phyloP scores from a whole-genome alignment of 306 rosid species.

The Ochetophila trinervis region DNA sequence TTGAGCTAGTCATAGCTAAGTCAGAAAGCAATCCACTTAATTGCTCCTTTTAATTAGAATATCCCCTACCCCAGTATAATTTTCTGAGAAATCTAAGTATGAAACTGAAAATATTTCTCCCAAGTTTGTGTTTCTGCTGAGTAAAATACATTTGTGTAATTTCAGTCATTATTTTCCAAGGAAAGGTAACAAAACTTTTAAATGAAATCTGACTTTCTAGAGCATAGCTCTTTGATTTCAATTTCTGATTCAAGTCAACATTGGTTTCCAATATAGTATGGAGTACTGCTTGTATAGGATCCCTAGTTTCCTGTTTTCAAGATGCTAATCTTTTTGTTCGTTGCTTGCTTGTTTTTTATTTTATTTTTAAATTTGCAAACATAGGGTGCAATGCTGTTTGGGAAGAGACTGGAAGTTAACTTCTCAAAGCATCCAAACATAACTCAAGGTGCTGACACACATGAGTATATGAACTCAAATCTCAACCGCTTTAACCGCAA shows the following conservation, averaged over 20 bases:
- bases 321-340: background rate
- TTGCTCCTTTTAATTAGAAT: no score
- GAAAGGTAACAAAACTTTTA: no score
- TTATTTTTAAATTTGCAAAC: conserved; percentile 18
- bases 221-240: background rate
- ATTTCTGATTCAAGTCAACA: background rate
- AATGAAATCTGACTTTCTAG: no score
- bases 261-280: conserved; percentile 12
- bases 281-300: background rate
- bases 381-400: conserved; percentile 84
- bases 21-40: no score
- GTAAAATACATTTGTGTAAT: no score
- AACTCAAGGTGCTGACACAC: conserved; percentile 93
- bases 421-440: conserved; percentile 87
- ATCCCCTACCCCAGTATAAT: no score
- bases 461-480: conserved; percentile 77
- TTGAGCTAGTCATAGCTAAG: no score
- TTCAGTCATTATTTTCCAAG: no score
- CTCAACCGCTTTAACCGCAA: conserved; percentile 98
- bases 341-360: background rate
- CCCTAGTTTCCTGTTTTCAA: background rate
- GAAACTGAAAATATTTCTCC: no score
- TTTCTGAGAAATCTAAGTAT: no score
- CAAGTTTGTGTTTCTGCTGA: no score
- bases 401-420: conserved; percentile 91